phyloP scores from a whole-genome alignment of 352 stramenopile species.

The Phytophthora pinifolia region DNA sequence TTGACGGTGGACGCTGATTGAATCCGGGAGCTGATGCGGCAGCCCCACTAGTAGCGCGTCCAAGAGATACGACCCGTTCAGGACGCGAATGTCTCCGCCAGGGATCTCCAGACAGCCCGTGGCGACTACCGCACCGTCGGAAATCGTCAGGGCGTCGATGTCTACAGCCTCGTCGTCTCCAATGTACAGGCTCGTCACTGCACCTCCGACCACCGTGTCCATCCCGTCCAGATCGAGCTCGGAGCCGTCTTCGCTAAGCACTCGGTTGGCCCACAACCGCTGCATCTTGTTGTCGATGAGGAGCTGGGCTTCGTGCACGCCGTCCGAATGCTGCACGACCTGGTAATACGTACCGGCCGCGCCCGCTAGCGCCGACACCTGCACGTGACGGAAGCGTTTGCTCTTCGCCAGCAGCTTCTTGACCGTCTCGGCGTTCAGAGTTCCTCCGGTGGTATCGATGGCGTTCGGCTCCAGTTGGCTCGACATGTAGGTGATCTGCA shows the following conservation, averaged over 20 bases:
- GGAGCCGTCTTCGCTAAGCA: slow-evolving; percentile 24
- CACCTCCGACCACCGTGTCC: slow-evolving; percentile 40
- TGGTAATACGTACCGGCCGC: slow-evolving; percentile 65
- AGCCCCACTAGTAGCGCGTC: slow-evolving; percentile 34
- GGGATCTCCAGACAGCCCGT: slow-evolving; percentile 33
- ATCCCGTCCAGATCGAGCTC: slow-evolving; percentile 26
- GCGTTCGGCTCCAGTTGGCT: slow-evolving; percentile 57
- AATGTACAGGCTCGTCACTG: slow-evolving; percentile 49
- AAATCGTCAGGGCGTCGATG: slow-evolving; percentile 43
- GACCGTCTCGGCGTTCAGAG: slow-evolving; percentile 19
- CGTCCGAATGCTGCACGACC: slow-evolving; percentile 53
- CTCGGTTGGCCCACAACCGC: slow-evolving; percentile 29
- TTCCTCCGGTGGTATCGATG: slow-evolving; percentile 59
- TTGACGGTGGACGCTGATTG: slow-evolving; percentile 19
- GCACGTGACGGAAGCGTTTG: slow-evolving; percentile 36
- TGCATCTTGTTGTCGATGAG: slow-evolving; percentile 45
- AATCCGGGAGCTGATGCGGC: slow-evolving; percentile 20
- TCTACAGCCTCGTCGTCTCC: slow-evolving; percentile 17
- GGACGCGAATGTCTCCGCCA: slow-evolving; percentile 40
- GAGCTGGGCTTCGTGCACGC: slow-evolving; percentile 45
- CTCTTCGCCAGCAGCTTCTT: slow-evolving; percentile 29
- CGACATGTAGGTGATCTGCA: slow-evolving; percentile 70
- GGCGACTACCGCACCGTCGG: slow-evolving; percentile 52
- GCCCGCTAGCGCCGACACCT: slow-evolving; percentile 48
- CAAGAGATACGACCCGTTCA: slow-evolving; percentile 55